Conservation (phyloP, 306 rosid genomes). For the Fragaria ananassa region DNA sequence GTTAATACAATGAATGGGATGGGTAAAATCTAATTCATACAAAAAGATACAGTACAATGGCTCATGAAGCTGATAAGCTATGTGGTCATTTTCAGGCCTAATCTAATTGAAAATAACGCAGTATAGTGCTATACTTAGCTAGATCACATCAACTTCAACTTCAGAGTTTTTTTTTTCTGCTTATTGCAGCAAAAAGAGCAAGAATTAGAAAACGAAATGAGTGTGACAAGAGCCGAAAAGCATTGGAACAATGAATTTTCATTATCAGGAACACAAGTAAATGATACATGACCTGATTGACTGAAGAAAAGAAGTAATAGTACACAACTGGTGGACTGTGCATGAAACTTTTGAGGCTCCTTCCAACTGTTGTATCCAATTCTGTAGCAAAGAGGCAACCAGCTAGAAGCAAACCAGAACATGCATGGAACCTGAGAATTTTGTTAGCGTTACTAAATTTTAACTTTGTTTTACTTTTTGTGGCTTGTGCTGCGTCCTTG, state of each 20-base stretch:
- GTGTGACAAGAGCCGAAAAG: conserved; percentile 4
- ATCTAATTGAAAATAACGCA: background rate
- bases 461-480: conserved; percentile 61
- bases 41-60: background rate
- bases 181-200: background rate
- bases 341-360: conserved; percentile 26
- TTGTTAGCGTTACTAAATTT: conserved; percentile 33
- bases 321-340: conserved; percentile 33
- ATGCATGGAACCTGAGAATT: conserved; percentile 15
- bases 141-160: background rate
- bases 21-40: background rate
- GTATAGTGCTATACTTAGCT: background rate
- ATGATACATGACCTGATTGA: conserved; percentile 36
- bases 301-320: conserved; percentile 17
- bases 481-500: conserved; percentile 58
- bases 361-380: conserved; percentile 28
- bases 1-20: background rate
- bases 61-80: background rate
- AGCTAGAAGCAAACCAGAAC: conserved; percentile 20
- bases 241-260: conserved; percentile 33
- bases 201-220: background rate
- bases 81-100: background rate
- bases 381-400: conserved; percentile 19
- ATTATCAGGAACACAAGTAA: conserved; percentile 31
- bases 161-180: background rate